Evolutionary conservation across 345 rosid genomes (phyloP).

Genomic region (Populus tremula): DNA sequence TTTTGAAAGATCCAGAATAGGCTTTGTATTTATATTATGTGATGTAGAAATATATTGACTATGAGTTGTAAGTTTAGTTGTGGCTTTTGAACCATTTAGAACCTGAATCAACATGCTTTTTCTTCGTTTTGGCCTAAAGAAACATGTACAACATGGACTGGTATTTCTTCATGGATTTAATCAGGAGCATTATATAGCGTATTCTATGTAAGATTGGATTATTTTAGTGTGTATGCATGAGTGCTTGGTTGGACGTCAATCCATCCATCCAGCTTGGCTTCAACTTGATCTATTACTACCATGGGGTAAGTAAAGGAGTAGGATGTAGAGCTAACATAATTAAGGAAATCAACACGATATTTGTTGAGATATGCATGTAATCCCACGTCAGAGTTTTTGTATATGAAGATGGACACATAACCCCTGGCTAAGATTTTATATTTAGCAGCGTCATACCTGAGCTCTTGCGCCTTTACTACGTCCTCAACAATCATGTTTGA

Average conservation of each 20-base stretch:
- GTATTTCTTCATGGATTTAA: not conserved
- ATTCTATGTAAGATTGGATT: not conserved
- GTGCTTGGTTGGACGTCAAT: not conserved
- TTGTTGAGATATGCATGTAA: too few species aligned
- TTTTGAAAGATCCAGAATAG: not conserved
- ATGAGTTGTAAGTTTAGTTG: not conserved
- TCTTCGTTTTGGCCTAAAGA: not conserved
- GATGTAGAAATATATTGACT: not conserved
- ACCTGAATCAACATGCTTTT: not conserved
- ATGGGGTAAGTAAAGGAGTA: not conserved
- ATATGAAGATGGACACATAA: too few species aligned
- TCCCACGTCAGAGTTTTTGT: too few species aligned
- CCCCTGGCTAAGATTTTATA: too few species aligned
- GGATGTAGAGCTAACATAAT: not conserved
- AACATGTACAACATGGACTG: not conserved
- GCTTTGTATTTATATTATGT: not conserved
- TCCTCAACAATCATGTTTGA: too few species aligned
- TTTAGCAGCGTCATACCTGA: too few species aligned
- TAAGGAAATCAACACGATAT: too few species aligned
- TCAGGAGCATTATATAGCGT: not conserved
- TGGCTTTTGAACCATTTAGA: not conserved
- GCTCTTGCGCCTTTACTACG: too few species aligned
- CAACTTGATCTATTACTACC: not conserved
- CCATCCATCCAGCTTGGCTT: not conserved
- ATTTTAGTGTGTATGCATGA: not conserved